These are phyloP conservation scores for Cutaneotrichosporon sp. DNA, from an alignment of 1,284 basidiomycete species.

Conservation along the genomic window DNA sequence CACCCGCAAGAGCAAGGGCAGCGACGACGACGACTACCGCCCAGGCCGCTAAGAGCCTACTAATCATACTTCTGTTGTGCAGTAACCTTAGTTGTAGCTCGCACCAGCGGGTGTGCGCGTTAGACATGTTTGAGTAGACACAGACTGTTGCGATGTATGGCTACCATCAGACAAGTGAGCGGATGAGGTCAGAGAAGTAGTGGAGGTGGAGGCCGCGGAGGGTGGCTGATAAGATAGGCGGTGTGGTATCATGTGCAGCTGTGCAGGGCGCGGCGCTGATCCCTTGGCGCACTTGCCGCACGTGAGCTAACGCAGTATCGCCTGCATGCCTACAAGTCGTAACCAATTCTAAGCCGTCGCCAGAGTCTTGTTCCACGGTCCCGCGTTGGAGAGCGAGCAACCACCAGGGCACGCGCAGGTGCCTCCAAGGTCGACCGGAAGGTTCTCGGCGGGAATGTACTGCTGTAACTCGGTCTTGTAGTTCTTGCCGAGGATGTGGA, in stretches of 20 bases:
- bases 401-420: slow-evolving; percentile 74
- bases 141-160: not conserved
- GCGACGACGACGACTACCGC: slow-evolving; percentile 6
- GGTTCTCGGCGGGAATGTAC: slow-evolving; percentile 79
- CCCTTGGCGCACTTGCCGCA: not conserved
- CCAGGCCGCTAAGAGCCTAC: not conserved
- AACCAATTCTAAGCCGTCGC: not conserved
- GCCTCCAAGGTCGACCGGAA: slow-evolving; percentile 86
- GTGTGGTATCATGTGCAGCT: no score
- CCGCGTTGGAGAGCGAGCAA: slow-evolving; percentile 85
- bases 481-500: slow-evolving; percentile 71
- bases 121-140: not conserved
- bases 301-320: slow-evolving; percentile 2
- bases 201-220: not conserved
- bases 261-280: no score
- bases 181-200: no score
- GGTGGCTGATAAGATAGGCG: no score
- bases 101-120: not conserved
- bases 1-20: not conserved
- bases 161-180: no score
- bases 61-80: not conserved
- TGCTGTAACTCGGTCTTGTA: slow-evolving; percentile 68
- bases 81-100: not conserved
- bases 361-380: slow-evolving; percentile 74
- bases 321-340: slow-evolving; percentile 8